Percentiles rank a stretch among this genome's conserved stretches.
Evolutionary conservation across 116 monocot species (phyloP).

Genomic region (Iris pallida): DNA sequence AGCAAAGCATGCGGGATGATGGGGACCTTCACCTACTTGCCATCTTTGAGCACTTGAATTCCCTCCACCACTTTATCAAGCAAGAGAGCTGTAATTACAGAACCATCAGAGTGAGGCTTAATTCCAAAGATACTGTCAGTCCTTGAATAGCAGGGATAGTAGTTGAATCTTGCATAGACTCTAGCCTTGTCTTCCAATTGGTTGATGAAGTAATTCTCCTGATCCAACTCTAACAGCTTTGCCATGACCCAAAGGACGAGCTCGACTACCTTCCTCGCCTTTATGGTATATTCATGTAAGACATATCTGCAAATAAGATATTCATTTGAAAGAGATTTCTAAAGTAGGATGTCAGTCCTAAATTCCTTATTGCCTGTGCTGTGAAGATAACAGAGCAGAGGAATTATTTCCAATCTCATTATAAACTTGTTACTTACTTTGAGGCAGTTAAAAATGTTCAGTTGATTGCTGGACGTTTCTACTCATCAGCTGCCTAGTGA

Average conservation of each 20-base stretch:
- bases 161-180: constrained; percentile 48
- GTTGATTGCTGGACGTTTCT: too few relatives aligned
- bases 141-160: constrained; percentile 51
- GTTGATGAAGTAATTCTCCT: constrained; percentile 39
- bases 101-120: constrained; percentile 57
- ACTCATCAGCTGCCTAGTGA: too few relatives aligned
- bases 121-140: constrained; percentile 60
- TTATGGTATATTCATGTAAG: constrained; percentile 25
- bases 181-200: constrained; percentile 22
- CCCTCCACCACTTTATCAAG: constrained; percentile 44
- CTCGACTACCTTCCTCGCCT: constrained; percentile 16
- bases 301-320: constrained; percentile 18
- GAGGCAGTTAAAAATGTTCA: too few relatives aligned
- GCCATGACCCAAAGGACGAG: constrained; percentile 33
- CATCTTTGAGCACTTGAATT: constrained; percentile 51
- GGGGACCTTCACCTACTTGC: constrained; percentile 45
- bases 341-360: too few relatives aligned
- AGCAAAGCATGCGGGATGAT: constrained; percentile 41
- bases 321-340: too few relatives aligned
- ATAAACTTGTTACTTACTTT: too few relatives aligned
- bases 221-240: constrained; percentile 32
- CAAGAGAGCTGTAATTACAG: constrained; percentile 23
- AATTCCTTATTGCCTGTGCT: too few relatives aligned
- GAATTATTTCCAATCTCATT: too few relatives aligned
- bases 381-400: too few relatives aligned